Percentiles rank a stretch among this genome's conserved stretches.
phyloP scores from a whole-genome alignment of 2,329 filamentous ascomycete species.

The Emergomyces orientalis region DNA sequence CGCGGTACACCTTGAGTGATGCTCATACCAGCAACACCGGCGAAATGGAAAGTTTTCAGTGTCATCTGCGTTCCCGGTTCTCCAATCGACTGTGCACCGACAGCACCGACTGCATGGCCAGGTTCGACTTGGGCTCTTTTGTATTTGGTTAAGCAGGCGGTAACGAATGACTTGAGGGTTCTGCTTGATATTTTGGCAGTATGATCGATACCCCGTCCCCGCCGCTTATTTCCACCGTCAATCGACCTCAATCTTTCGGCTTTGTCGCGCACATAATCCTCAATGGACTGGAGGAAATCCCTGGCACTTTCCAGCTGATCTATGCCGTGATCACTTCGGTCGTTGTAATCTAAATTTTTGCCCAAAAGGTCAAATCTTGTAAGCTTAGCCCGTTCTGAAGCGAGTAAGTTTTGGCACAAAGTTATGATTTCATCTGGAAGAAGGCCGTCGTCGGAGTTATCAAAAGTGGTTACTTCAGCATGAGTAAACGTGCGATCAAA shows the following conservation, averaged over 20 bases:
- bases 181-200: constrained; percentile 73
- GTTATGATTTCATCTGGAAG: constrained; percentile 63
- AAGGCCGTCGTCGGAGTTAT: constrained; percentile 64
- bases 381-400: constrained; percentile 57
- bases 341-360: constrained; percentile 58
- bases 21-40: constrained; percentile 98
- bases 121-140: constrained; percentile 85
- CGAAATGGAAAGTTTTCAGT: constrained; percentile 98
- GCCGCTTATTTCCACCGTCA: constrained; percentile 24
- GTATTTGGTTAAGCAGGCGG: constrained; percentile 79
- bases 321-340: constrained; percentile 56
- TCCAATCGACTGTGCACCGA: constrained; percentile 94
- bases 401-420: constrained; percentile 59
- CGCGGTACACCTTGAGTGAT: constrained; percentile 98
- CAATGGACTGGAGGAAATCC: constrained; percentile 69
- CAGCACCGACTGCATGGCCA: constrained; percentile 89
- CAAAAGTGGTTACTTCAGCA: constrained; percentile 63
- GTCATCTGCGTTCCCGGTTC: constrained; percentile 99
- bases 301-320: constrained; percentile 76
- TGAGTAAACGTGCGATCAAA: constrained; percentile 89
- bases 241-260: constrained; percentile 49
- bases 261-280: constrained; percentile 57
- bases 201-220: constrained; percentile 46
- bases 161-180: constrained; percentile 68
- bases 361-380: constrained; percentile 52